phyloP scores from a whole-genome alignment of 768 basidiomycete genomes.

The Tylopilus subfusipes region DNA sequence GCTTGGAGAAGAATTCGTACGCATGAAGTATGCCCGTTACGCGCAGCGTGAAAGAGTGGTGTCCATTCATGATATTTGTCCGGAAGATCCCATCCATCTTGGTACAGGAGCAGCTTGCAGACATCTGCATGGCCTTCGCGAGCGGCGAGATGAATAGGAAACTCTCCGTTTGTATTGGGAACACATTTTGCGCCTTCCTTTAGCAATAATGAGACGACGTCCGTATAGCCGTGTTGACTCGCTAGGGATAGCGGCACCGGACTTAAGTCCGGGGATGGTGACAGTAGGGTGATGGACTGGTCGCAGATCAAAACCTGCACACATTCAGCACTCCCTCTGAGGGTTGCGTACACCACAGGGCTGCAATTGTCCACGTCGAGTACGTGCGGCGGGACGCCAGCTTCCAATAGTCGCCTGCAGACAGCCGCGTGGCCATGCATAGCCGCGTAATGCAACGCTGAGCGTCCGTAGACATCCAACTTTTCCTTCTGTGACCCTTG shows the following conservation, averaged over 20 bases:
- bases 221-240: slow-evolving; percentile 82
- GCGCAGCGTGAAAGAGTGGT: slow-evolving; percentile 91
- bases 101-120: slow-evolving; percentile 68
- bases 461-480: slow-evolving; percentile 87
- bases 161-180: slow-evolving; percentile 94
- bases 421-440: slow-evolving; percentile 84
- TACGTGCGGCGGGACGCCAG: slow-evolving; percentile 58
- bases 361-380: slow-evolving; percentile 93
- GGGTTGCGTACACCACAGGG: slow-evolving; percentile 90
- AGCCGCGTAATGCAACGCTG: slow-evolving; percentile 92
- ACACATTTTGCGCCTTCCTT: slow-evolving; percentile 71
- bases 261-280: slow-evolving; percentile 57
- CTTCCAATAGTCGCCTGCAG: slow-evolving; percentile 72
- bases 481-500: slow-evolving; percentile 68
- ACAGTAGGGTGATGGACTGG: slow-evolving; percentile 62
- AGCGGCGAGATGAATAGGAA: slow-evolving; percentile 93
- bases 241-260: slow-evolving; percentile 87
- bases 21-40: slow-evolving; percentile 75
- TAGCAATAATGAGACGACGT: slow-evolving; percentile 76
- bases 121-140: slow-evolving; percentile 87
- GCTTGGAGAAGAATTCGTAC: slow-evolving; percentile 77
- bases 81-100: slow-evolving; percentile 77
- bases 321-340: slow-evolving; percentile 78
- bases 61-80: slow-evolving; percentile 99
- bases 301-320: slow-evolving; percentile 78